Evolutionary conservation across 108 stramenopile species (phyloP).

Genomic region (Nitzschia palea): DNA sequence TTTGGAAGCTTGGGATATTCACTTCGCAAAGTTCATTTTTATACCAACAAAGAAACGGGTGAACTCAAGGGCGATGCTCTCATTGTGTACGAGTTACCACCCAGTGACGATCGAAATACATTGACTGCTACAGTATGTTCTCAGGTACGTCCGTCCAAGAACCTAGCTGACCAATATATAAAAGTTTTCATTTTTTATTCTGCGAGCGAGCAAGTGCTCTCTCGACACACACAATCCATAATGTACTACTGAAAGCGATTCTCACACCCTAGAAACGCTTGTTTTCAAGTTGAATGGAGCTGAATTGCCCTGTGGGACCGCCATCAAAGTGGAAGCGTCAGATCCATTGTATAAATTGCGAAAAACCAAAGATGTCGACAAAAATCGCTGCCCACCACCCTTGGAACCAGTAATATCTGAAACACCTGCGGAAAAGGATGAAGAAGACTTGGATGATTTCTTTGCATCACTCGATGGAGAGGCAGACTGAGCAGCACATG

Average conservation of each 20-base stretch:
- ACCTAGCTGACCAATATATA: no score
- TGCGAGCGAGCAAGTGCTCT: neutral
- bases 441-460: slow-evolving; percentile 67
- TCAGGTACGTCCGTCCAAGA: slow-evolving; percentile 53
- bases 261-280: no score
- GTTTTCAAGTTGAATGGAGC: slow-evolving; percentile 67
- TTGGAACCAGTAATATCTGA: neutral
- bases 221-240: neutral
- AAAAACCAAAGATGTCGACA: slow-evolving; percentile 3
- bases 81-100: slow-evolving; percentile 53
- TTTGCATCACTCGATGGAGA: slow-evolving; percentile 58
- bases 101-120: slow-evolving; percentile 2
- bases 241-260: no score
- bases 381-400: slow-evolving; percentile 1
- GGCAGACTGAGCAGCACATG: no score
- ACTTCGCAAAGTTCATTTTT: slow-evolving; percentile 68
- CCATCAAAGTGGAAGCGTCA: slow-evolving; percentile 58
- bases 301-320: slow-evolving; percentile 57
- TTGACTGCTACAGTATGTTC: slow-evolving; percentile 64
- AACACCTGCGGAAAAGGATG: slow-evolving; percentile 10
- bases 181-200: neutral
- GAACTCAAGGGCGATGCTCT: slow-evolving; percentile 76
- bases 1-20: slow-evolving; percentile 59
- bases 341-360: slow-evolving; percentile 46
- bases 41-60: slow-evolving; percentile 55